Conservation (phyloP, 768 basidiomycete species). For the Mycena belliarum region DNA sequence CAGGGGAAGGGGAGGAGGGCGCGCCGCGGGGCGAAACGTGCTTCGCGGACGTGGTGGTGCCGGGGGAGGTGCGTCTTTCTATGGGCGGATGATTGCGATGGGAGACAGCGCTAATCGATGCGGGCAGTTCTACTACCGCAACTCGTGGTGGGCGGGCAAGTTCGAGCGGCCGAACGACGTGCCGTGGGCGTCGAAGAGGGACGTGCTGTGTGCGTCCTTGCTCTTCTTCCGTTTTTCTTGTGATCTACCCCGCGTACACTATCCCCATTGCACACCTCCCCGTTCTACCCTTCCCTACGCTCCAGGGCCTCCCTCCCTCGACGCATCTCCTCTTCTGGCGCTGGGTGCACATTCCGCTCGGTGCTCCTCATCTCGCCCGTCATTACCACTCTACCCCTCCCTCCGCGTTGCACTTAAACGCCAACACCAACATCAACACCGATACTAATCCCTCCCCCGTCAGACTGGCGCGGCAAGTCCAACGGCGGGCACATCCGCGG, state of each 20-base stretch:
- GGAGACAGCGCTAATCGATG: not conserved
- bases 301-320: too few relatives aligned
- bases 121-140: conserved; percentile 19
- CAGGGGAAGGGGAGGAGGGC: not conserved
- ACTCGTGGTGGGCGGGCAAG: conserved; percentile 22
- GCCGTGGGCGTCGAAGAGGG: conserved; percentile 15
- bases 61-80: conserved; percentile 15
- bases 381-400: too few relatives aligned
- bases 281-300: too few relatives aligned
- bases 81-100: not conserved
- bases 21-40: conserved; percentile 1
- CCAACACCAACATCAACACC: too few relatives aligned
- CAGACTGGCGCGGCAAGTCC: conserved; percentile 23
- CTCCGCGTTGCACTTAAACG: not conserved
- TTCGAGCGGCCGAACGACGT: conserved; percentile 14
- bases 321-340: too few relatives aligned
- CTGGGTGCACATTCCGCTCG: too few relatives aligned
- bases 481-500: conserved; percentile 21
- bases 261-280: too few relatives aligned
- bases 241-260: too few relatives aligned
- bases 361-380: too few relatives aligned
- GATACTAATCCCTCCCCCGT: not conserved
- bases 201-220: conserved; percentile 3
- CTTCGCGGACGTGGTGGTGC: conserved; percentile 18
- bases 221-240: not conserved